Conservation (phyloP, 345 rosid species). For the Melaleuca alternifolia region DNA sequence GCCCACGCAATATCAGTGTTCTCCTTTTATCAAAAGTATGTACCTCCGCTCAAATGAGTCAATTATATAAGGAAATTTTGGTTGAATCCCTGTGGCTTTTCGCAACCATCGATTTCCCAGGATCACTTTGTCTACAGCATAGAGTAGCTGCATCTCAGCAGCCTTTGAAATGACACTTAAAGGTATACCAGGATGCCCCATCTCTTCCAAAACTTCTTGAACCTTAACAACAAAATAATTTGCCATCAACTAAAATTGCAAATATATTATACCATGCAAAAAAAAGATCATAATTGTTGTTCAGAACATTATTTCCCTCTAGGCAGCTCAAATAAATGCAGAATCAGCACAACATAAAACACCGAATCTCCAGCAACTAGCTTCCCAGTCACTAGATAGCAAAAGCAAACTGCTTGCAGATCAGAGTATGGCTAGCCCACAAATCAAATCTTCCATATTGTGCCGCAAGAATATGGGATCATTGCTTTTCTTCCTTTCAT, state of each 20-base stretch:
- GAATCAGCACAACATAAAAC: not conserved
- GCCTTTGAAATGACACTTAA: conserved; percentile 88
- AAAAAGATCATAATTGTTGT: not conserved
- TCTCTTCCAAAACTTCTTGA: conserved; percentile 89
- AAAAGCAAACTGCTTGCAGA: not conserved
- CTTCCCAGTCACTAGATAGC: not conserved
- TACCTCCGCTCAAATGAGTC: conserved; percentile 96
- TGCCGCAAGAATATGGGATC: not conserved
- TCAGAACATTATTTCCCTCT: not conserved
- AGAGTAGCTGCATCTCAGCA: conserved; percentile 80
- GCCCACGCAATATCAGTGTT: not conserved
- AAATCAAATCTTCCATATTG: not conserved
- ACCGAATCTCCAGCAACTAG: not conserved
- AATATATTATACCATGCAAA: not conserved
- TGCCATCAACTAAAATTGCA: not conserved
- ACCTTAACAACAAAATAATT: conserved; percentile 31
- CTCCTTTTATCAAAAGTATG: not conserved
- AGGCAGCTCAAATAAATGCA: not conserved
- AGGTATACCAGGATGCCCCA: conserved; percentile 77
- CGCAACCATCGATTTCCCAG: conserved; percentile 92
- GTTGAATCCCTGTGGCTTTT: conserved; percentile 89
- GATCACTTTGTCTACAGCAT: conserved; percentile 72
- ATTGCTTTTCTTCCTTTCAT: not conserved
- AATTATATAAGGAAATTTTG: conserved; percentile 77
- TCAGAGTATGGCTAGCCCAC: not conserved